Conservation (phyloP, 2,329 filamentous ascomycete genomes). For the Diaporthe batatas region DNA sequence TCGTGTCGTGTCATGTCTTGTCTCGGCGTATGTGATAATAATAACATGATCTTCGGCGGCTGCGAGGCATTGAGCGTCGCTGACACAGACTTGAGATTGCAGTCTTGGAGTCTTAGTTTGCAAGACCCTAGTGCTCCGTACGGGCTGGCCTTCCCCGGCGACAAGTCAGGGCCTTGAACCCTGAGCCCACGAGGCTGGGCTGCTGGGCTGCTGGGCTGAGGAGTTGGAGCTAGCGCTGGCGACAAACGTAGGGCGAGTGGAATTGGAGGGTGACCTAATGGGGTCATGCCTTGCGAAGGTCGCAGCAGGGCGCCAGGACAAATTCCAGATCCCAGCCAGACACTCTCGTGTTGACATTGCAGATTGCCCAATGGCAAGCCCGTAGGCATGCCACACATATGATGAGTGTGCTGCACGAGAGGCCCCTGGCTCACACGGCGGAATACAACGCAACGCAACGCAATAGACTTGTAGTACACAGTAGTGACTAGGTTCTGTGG, state of each 20-base stretch:
- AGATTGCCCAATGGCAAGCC: not conserved
- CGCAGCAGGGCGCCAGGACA: conserved; percentile 1
- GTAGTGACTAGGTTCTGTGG: not conserved
- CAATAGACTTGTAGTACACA: not conserved
- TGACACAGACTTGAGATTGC: conserved; percentile 28
- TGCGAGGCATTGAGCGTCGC: conserved; percentile 5
- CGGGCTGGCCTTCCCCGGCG: conserved; percentile 8
- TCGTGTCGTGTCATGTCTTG: conserved; percentile 22
- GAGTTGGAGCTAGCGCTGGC: conserved; percentile 15
- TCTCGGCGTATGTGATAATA: conserved; percentile 8
- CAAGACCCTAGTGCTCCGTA: conserved; percentile 8
- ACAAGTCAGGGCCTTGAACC: conserved; percentile 14
- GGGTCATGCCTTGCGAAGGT: conserved; percentile 16
- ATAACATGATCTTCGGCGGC: conserved; percentile 1
- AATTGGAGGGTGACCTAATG: conserved; percentile 27
- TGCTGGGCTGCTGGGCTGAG: not conserved
- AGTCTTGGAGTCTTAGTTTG: not conserved
- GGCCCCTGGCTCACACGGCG: not conserved
- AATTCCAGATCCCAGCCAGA: not conserved
- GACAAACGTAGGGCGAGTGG: conserved; percentile 30
- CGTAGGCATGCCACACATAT: not conserved
- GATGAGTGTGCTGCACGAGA: not conserved
- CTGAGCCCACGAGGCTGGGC: conserved; percentile 31
- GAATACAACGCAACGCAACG: not conserved
- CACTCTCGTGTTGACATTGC: not conserved